Evolutionary conservation across 164 flowering plant species (phyloP), one percentile per base, ranked within the genome.

Genomic region (Tetrastigma voinierianum): DNA sequence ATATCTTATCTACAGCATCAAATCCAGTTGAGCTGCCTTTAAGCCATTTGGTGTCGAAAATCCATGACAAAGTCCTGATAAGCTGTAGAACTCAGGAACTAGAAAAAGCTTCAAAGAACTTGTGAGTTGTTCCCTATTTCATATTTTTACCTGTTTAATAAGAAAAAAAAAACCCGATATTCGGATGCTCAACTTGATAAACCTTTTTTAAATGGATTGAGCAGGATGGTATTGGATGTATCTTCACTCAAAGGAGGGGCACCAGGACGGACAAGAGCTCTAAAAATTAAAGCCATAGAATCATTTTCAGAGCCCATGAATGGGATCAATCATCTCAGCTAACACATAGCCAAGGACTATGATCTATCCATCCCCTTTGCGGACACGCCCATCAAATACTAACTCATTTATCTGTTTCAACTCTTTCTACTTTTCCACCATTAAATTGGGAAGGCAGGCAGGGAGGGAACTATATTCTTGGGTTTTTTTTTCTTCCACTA

Each of bases 241-340:
- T 86, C 94, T 60, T 80, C 86, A 2, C 74, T 89, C n/a, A 87
- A 83, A 73, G 97, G 96, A 51, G 97, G 98, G 17, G 92, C 96
- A 14, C 98, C 96, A 4, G 91, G 92, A 18, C 83, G 96, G 76
- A 90, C 97, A 45, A 82, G 97, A 76, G 97, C 96, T 46, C 71
- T 94, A 20, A 76, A 81, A 48, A 45, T 88, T 52, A 77, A 78
- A 55, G 60, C 85, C 11, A 63, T 80, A 3, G 80, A 83, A 32
- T 71, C 80, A 19, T 70, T 78, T 69, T 74, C 80, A 5, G 80
- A 80, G 20, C 75, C 73, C 65, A 51, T 71, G 20, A 65, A 77
- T 40, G 81, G n/a, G n/a, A 67, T 76, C 54, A 61, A 80, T 57
- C 61, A 70, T 13, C 59, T 46, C 53, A 72, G 64, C 72, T 51